These are phyloP conservation scores for Trichosanthes truncata DNA, from an alignment of 306 rosid species.

Conservation along the genomic window DNA sequence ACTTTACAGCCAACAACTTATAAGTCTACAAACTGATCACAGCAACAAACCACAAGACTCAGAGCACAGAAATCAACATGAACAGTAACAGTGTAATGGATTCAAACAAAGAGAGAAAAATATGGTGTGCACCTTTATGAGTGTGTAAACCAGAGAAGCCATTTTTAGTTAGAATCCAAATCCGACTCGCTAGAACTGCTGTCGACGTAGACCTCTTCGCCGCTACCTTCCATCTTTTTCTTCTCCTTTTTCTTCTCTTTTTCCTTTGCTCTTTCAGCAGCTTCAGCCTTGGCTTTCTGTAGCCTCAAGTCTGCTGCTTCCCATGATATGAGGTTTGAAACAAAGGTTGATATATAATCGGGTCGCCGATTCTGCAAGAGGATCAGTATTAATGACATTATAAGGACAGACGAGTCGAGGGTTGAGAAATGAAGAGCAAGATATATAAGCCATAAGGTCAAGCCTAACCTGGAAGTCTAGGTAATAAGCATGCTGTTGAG, in stretches of 20 bases:
- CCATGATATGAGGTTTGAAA: conserved; percentile 84
- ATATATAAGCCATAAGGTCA: conserved; percentile 7
- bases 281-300: conserved; percentile 41
- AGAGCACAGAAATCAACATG: not conserved
- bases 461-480: conserved; percentile 74
- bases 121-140: not conserved
- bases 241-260: not conserved
- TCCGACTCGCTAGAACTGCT: conserved; percentile 2
- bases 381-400: not conserved
- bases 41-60: not conserved
- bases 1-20: not conserved
- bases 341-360: conserved; percentile 56
- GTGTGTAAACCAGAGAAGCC: not conserved
- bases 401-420: not conserved
- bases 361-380: conserved; percentile 43
- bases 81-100: not conserved
- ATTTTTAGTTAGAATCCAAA: not conserved
- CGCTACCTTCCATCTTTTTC: not conserved
- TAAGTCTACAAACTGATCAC: not conserved
- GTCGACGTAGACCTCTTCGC: not conserved
- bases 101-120: not conserved
- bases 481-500: conserved; percentile 84
- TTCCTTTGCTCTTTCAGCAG: conserved; percentile 22
- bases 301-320: conserved; percentile 61
- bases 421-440: conserved; percentile 2